Evolutionary conservation across 1,139 yeast genomes (phyloP).

Genomic region (Zhuliangozyma parablackwelliae): DNA sequence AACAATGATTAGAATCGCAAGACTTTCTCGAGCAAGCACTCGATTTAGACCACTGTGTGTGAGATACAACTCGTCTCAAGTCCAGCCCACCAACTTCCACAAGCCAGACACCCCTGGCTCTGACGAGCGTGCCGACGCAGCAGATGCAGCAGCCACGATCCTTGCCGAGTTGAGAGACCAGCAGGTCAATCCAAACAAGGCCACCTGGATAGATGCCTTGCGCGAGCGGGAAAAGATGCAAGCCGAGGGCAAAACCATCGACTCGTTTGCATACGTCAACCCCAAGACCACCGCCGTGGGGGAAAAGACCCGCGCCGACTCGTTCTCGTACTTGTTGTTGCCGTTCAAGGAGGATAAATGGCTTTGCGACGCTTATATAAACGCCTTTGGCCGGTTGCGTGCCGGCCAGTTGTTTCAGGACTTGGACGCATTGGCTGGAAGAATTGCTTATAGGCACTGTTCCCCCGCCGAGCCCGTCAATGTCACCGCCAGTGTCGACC

Average conservation of each 20-base stretch:
- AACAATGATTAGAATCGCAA: no score
- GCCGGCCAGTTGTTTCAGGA: constrained; percentile 93
- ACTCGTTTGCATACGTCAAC: constrained; percentile 65
- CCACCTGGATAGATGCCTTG: constrained; percentile 82
- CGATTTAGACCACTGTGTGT: background rate
- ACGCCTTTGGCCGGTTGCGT: constrained; percentile 82
- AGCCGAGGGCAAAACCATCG: constrained; percentile 66
- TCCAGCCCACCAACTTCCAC: constrained; percentile 21
- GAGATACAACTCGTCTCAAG: constrained; percentile 6
- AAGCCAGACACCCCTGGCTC: constrained; percentile 39
- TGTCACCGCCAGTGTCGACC: constrained; percentile 91
- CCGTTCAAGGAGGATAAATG: constrained; percentile 84
- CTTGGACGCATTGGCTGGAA: constrained; percentile 83
- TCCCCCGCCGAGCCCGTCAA: constrained; percentile 89
- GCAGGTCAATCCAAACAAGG: constrained; percentile 44
- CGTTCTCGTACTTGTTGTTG: constrained; percentile 66
- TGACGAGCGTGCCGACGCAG: constrained; percentile 50
- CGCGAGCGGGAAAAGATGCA: constrained; percentile 68
- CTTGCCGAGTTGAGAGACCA: constrained; percentile 46
- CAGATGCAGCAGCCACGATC: constrained; percentile 65
- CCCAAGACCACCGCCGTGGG: constrained; percentile 68
- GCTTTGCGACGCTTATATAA: constrained; percentile 82
- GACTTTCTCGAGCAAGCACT: background rate
- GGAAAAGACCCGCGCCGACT: constrained; percentile 72
- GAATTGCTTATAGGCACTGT: constrained; percentile 82